These are phyloP conservation scores for Yamadazyma triangularis DNA, from an alignment of 1,139 yeast genomes.

Conservation along the genomic window DNA sequence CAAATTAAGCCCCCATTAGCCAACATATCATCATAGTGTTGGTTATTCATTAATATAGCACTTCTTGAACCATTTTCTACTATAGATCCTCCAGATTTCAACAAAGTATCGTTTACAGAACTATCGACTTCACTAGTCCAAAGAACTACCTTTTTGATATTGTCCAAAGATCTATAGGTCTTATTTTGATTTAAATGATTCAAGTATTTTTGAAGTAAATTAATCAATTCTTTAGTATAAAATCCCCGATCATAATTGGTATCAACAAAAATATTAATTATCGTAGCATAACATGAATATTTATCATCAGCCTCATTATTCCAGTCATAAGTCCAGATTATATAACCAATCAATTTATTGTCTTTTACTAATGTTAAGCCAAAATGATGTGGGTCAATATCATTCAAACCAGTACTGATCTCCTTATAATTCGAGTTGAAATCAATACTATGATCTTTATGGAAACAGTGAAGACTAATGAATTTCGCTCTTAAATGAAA, in stretches of 20 bases:
- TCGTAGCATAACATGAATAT: slow-evolving; percentile 1
- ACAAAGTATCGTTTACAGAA: slow-evolving; percentile 5
- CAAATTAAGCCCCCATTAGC: slow-evolving; percentile 28
- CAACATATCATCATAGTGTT: slow-evolving; percentile 20
- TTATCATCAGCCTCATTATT: slow-evolving; percentile 12
- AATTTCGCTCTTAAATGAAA: slow-evolving; percentile 41
- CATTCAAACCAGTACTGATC: slow-evolving; percentile 18
- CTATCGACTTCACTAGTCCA: slow-evolving; percentile 33
- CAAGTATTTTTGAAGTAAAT: background rate
- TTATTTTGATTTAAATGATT: no score
- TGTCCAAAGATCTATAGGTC: background rate
- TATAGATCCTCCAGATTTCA: slow-evolving; percentile 12
- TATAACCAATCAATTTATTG: slow-evolving; percentile 22
- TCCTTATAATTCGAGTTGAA: slow-evolving; percentile 20
- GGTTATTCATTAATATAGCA: slow-evolving; percentile 27
- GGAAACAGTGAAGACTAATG: slow-evolving; percentile 26
- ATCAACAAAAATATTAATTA: slow-evolving; percentile 1
- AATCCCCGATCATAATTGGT: background rate
- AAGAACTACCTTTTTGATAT: slow-evolving; percentile 20
- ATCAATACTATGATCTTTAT: slow-evolving; percentile 18
- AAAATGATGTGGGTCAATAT: slow-evolving; percentile 22
- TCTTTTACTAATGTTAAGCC: slow-evolving; percentile 25
- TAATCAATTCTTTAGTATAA: slow-evolving; percentile 6
- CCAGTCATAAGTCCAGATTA: slow-evolving; percentile 42
- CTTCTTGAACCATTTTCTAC: slow-evolving; percentile 34